Base-by-base conservation (phyloP, 345 rosid genomes). In the Arabidopsis thaliana region DNA sequence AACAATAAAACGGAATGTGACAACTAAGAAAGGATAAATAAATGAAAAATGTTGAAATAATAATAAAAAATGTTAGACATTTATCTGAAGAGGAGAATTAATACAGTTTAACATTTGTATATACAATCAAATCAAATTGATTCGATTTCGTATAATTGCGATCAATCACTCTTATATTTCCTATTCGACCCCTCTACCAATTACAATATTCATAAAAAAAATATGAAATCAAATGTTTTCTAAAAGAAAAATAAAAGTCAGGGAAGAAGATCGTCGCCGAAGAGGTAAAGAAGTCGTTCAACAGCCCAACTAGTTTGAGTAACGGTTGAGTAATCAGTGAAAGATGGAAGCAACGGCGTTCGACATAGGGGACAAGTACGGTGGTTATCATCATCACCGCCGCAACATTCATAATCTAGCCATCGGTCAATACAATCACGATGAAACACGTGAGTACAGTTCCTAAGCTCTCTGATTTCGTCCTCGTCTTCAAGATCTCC, bases 231-330 rank as follows among this genome's bases (percentile, higher is more conserved):
- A 71, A 71, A 37, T 11, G 22, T 42, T 23, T 6, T 3, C 0
- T n/a, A 16, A 6, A 55, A 0, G 4, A 62, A 20, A 25, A 62
- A 7, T 0, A 50, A 49, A 16, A 25, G 20, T 74, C 44, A 86
- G 14, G 73, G 56, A 10, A 85, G 78, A 58, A 91, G 74, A 75
- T 93, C 97, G 38, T 93, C 98, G 8, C 93, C 98, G 33, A 91
- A 93, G 2, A 91, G 84, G 81, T 93, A 91, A 7, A 93, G 83
- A 5, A 93, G 80, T 32, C 86, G 83, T 73, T 93, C 96, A 0
- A 91, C 93, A 3, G 93, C 93, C 98, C 98, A 93, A 67, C 90
- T 91, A 5, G 96, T 96, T 80, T 93, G 87, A 2, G 81, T 72
- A 62, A 62, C 73, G 4, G n/a, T 2, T 2, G 80, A 51, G 82